Base-by-base conservation (phyloP, 805 yeast genomes). In the Komagataella mondaviorum region DNA sequence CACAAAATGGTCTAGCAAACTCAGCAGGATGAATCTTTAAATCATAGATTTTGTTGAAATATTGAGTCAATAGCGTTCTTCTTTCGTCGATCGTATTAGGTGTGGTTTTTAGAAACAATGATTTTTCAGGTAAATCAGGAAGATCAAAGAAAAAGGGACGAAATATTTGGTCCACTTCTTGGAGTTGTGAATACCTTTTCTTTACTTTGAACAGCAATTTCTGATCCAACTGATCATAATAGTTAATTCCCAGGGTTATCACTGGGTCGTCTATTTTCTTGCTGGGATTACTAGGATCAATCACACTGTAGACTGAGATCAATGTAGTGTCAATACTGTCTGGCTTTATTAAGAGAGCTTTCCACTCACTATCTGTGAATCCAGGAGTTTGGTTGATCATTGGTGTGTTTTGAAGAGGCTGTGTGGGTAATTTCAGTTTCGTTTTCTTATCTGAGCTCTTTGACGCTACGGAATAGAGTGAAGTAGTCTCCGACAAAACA, bases 61-160 rank as follows among this genome's bases (percentile, higher is more conserved):
- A 87, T 17, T 74, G 75, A 54, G 76, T 80, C 23, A 88, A 63
- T 51, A 70, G 68, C 14, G 66, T 67, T 56, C 81, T 71, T 54
- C 96, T 73, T 4, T 63, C 56, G 54, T 85, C 91, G 8, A 88
- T 81, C 55, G 79, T 82, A 8, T 68, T 60, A 0, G 96, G 96
- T 1, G 81, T 65, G 5, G 78, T 75, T 2, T 80, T 72, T 16
- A 70, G 55, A 60, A 85, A 86, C n/a, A 75, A 57, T 0, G 75
- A 56, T 54, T 71, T 77, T 14, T 84, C 90, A 0, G 95, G 95
- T 18, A 87, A 62, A 6, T 72, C 67, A 0, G 89, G 85, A 24
- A 84, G 64, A 22, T 80, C 78, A 49, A 79, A 75, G 52, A 71
- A 71, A 52, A 73, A 61, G 4, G 77, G 77, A 55, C 88, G 71